phyloP scores from a whole-genome alignment of 225 moss, liverwort and hornwort genomes.

The Sphagnum tenellum region DNA sequence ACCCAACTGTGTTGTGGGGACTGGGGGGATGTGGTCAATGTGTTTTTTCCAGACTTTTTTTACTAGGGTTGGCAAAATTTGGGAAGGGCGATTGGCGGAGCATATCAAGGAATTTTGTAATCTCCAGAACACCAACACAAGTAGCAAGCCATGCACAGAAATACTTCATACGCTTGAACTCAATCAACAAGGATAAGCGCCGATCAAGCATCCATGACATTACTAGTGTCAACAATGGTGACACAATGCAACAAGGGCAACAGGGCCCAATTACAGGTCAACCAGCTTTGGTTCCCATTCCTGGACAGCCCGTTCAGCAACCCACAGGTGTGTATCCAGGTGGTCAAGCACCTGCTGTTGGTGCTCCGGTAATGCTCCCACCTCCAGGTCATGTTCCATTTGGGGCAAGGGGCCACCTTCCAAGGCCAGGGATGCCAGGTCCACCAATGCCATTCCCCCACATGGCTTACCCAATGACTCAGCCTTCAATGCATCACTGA shows the following conservation, averaged over 20 bases:
- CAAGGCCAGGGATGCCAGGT: conserved; percentile 68
- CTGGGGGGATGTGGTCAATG: neutral
- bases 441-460: conserved; percentile 66
- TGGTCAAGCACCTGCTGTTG: conserved; percentile 37
- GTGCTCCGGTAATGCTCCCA: conserved; percentile 54
- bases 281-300: conserved; percentile 47
- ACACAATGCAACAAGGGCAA: conserved; percentile 54
- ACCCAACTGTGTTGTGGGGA: no score
- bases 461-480: conserved; percentile 70
- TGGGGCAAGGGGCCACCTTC: conserved; percentile 64
- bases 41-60: conserved; percentile 48
- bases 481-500: conserved; percentile 80
- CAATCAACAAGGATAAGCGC: conserved; percentile 89
- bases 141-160: conserved; percentile 97
- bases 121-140: conserved; percentile 88
- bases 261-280: conserved; percentile 80
- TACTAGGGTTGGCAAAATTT: conserved; percentile 80
- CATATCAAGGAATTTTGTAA: conserved; percentile 86
- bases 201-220: conserved; percentile 97
- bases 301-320: conserved; percentile 64
- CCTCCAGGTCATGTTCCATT: conserved; percentile 60
- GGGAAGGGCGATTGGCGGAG: conserved; percentile 99
- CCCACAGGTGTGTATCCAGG: conserved; percentile 52
- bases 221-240: conserved; percentile 68
- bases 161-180: conserved; percentile 86